A percentile compares a stretch with the other conserved stretches of the same genome.
phyloP scores from a whole-genome alignment of 1,284 basidiomycete species.

The Phylloporus sp. region DNA sequence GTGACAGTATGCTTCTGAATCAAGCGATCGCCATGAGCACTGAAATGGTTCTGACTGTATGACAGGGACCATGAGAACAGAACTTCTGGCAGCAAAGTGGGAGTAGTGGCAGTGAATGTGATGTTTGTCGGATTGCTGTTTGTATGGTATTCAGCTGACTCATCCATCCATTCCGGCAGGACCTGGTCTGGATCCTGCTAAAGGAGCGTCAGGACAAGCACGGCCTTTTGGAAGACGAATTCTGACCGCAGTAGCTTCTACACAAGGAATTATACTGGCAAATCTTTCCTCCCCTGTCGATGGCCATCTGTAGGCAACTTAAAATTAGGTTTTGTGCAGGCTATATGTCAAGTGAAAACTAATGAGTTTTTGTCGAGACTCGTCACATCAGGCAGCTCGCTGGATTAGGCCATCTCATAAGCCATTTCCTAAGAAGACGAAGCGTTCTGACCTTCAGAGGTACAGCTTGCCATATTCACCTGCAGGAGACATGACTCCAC shows the following conservation, averaged over 20 bases:
- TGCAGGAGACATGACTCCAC: not conserved
- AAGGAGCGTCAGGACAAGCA: not conserved
- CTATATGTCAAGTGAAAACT: not conserved
- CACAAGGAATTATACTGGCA: not conserved
- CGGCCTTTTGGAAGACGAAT: not conserved
- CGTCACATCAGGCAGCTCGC: not conserved
- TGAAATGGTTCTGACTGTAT: not conserved
- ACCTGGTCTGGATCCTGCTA: not conserved
- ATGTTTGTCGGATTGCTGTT: not conserved
- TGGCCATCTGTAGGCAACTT: not conserved
- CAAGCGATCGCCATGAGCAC: constrained; percentile 21
- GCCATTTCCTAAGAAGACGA: not conserved
- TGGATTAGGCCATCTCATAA: not conserved
- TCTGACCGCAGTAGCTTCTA: not conserved
- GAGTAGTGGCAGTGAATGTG: not conserved
- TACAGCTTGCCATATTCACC: not conserved
- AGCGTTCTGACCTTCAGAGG: not conserved
- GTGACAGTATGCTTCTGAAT: constrained; percentile 8
- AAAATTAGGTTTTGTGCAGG: not conserved
- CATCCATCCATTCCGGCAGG: not conserved
- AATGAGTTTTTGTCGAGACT: not conserved
- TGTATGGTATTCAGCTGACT: not conserved
- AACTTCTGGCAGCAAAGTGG: not conserved
- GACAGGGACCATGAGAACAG: not conserved
- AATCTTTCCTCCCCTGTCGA: not conserved